Evolutionary conservation across 352 stramenopile genomes (phyloP).

Genomic region (Elongisporangium anandrum): DNA sequence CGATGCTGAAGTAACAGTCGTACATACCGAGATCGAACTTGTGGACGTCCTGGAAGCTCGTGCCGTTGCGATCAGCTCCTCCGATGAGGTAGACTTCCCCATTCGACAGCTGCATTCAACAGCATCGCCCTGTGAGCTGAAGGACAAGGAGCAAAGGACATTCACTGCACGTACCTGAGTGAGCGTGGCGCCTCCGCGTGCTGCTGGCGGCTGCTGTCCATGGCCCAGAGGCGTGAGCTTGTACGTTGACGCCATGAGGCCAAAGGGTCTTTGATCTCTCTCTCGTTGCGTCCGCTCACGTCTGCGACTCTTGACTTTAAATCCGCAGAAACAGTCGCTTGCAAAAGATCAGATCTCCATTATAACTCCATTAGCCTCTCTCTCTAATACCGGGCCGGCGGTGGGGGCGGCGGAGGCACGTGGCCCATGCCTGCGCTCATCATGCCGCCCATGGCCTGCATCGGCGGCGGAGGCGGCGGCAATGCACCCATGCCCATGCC

Average conservation of each 20-base stretch:
- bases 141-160: background rate
- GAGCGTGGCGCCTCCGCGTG: conserved; percentile 47
- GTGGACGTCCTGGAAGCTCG: conserved; percentile 52
- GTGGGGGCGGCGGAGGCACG: conserved; percentile 29
- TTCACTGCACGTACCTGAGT: conserved; percentile 26
- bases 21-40: conserved; percentile 55
- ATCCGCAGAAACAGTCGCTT: background rate
- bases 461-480: conserved; percentile 24
- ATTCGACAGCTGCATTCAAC: conserved; percentile 17
- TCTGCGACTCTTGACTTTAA: background rate
- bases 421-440: conserved; percentile 19
- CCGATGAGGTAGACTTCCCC: conserved; percentile 56
- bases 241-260: background rate
- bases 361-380: conserved; percentile 8
- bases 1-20: no score
- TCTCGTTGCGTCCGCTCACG: no score
- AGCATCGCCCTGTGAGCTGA: background rate
- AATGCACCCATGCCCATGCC: conserved; percentile 27
- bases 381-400: conserved; percentile 29
- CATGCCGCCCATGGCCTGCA: conserved; percentile 24
- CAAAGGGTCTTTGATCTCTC: background rate
- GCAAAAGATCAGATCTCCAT: background rate
- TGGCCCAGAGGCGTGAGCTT: conserved; percentile 1
- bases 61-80: conserved; percentile 45
- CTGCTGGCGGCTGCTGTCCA: conserved; percentile 7